Percentiles rank a stretch among this genome's conserved stretches.
Evolutionary conservation across 2,329 filamentous ascomycete genomes (phyloP).

Genomic region (Capronia epimyces): DNA sequence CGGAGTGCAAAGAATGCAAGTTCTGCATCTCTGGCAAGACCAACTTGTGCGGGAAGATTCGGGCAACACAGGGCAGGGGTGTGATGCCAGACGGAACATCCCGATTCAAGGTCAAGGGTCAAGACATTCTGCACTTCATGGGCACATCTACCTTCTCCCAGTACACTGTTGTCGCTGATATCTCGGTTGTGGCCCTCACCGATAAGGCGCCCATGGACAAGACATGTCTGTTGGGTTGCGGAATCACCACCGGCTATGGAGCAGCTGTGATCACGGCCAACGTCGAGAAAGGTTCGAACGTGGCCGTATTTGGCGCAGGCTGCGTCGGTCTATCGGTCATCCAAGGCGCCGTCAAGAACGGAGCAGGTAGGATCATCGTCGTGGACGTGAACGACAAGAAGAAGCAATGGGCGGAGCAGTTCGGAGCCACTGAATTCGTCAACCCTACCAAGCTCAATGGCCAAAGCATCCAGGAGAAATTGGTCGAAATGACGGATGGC

Average conservation of each 20-base stretch:
- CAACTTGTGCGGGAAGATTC: constrained; percentile 98
- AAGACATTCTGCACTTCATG: constrained; percentile 98
- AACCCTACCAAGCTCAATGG: constrained; percentile 76
- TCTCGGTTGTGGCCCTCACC: constrained; percentile 92
- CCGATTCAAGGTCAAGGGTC: constrained; percentile 89
- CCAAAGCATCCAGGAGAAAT: constrained; percentile 82
- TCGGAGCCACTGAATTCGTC: constrained; percentile 93
- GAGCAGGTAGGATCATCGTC: constrained; percentile 59
- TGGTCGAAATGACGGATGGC: constrained; percentile 96
- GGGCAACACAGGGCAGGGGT: constrained; percentile 89
- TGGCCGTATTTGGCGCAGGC: constrained; percentile 90
- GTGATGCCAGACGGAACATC: constrained; percentile 96
- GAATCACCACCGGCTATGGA: constrained; percentile 97
- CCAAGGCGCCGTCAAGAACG: constrained; percentile 83
- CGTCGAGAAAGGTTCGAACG: constrained; percentile 80
- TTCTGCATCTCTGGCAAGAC: constrained; percentile 99
- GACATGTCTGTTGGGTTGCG: constrained; percentile 91
- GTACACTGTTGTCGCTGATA: constrained; percentile 97
- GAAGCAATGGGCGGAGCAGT: constrained; percentile 88
- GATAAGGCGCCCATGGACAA: constrained; percentile 89
- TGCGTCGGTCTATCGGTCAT: constrained; percentile 94
- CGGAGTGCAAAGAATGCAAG: constrained; percentile 96
- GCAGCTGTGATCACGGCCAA: constrained; percentile 89
- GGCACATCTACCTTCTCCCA: constrained; percentile 98
- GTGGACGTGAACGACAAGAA: constrained; percentile 81